Conservation (phyloP, 2,329 filamentous ascomycete species). For the Talaromyces sp. region DNA sequence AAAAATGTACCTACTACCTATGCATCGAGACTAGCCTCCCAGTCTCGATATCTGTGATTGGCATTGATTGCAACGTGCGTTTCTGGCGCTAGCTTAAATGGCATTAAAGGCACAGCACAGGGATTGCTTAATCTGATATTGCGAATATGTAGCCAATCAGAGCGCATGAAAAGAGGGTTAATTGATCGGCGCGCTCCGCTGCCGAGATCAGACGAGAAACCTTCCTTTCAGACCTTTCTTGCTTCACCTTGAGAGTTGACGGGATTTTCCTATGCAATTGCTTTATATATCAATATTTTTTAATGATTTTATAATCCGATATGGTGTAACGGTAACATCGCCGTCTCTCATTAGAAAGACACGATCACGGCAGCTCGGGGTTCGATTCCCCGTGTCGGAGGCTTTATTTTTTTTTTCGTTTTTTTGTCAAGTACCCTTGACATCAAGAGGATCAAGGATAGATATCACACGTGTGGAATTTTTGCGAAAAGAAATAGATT, state of each 20-base stretch:
- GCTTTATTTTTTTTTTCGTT: neutral
- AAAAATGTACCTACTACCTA: neutral
- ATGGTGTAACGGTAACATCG: constrained; percentile 4
- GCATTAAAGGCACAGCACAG: neutral
- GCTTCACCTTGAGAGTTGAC: no score
- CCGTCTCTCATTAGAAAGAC: constrained; percentile 4
- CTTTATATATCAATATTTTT: neutral
- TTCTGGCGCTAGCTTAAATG: neutral
- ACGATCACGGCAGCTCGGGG: constrained; percentile 2
- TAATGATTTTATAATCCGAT: neutral
- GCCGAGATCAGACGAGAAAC: neutral
- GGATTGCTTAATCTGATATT: neutral
- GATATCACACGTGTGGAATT: no score
- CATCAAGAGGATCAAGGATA: no score
- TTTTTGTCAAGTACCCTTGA: neutral
- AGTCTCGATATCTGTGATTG: neutral
- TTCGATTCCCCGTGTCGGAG: constrained; percentile 3
- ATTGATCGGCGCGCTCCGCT: neutral
- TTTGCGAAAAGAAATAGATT: neutral
- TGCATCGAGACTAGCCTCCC: neutral
- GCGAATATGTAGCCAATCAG: neutral
- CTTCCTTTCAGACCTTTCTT: neutral
- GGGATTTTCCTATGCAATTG: neutral
- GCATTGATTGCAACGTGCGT: neutral
- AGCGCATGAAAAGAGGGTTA: neutral